Percentiles rank a stretch among this genome's conserved stretches.
Conservation (phyloP, 2,329 filamentous ascomycete genomes). For the Epicoccum nigrum region DNA sequence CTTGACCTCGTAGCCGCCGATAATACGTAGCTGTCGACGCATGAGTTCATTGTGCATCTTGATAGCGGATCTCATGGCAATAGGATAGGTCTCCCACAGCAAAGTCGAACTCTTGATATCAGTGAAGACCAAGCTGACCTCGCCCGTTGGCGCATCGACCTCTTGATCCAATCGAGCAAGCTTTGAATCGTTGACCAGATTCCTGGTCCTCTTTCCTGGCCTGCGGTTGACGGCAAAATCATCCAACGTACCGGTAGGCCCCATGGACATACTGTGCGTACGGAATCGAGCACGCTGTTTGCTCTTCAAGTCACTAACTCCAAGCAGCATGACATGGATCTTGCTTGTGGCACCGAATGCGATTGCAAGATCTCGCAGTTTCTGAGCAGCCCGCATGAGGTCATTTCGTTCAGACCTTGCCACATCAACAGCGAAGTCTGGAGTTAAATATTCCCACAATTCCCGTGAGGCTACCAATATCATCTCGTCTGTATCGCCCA, state of each 20-base stretch:
- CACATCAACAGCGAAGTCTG: slow-evolving; percentile 89
- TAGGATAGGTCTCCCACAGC: slow-evolving; percentile 93
- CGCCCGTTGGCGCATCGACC: slow-evolving; percentile 87
- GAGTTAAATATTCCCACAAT: slow-evolving; percentile 92
- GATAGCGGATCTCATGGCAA: slow-evolving; percentile 95
- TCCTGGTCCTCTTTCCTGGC: slow-evolving; percentile 62
- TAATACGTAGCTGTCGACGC: slow-evolving; percentile 87
- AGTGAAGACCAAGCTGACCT: slow-evolving; percentile 93
- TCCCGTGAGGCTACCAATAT: slow-evolving; percentile 89
- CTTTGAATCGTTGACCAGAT: slow-evolving; percentile 76
- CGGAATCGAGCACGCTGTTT: slow-evolving; percentile 77
- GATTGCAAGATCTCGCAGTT: slow-evolving; percentile 91
- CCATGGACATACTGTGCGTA: slow-evolving; percentile 84
- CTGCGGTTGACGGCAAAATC: slow-evolving; percentile 70
- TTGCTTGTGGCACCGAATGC: slow-evolving; percentile 93
- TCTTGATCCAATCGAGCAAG: slow-evolving; percentile 86
- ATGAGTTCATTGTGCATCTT: slow-evolving; percentile 98
- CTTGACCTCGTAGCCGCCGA: slow-evolving; percentile 98
- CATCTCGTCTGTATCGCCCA: slow-evolving; percentile 91
- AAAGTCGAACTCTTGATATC: slow-evolving; percentile 99
- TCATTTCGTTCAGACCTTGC: slow-evolving; percentile 85
- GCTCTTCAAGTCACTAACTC: slow-evolving; percentile 87
- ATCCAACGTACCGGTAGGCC: slow-evolving; percentile 74
- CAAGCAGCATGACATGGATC: slow-evolving; percentile 99
- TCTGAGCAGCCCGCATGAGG: slow-evolving; percentile 93